Conservation (phyloP, 2,329 filamentous ascomycete genomes). For the Tolypocladium nubicola region DNA sequence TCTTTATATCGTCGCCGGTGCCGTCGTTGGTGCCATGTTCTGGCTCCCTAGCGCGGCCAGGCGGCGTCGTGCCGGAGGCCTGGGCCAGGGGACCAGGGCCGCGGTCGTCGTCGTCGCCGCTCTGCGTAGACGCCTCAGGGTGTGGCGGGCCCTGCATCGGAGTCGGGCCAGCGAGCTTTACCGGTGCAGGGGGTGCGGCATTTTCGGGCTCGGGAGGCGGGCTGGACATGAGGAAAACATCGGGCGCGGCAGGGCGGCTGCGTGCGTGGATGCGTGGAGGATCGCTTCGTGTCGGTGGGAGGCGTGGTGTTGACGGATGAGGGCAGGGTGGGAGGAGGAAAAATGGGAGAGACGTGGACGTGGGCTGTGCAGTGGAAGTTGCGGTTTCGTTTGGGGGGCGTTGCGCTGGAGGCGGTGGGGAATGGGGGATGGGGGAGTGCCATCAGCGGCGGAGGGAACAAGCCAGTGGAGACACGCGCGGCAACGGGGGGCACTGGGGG, state of each 20-base stretch:
- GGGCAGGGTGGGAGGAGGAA: slow-evolving; percentile 6
- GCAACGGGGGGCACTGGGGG: background rate
- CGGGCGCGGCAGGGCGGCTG: slow-evolving; percentile 25
- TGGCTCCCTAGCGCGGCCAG: slow-evolving; percentile 1
- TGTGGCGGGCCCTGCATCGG: slow-evolving; percentile 4
- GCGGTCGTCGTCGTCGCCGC: slow-evolving; percentile 1
- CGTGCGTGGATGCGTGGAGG: slow-evolving; percentile 7
- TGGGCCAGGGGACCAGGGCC: slow-evolving; percentile 1
- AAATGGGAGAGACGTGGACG: slow-evolving; percentile 2
- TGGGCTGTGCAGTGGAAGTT: slow-evolving; percentile 1
- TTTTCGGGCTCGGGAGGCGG: slow-evolving; percentile 39
- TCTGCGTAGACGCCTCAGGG: slow-evolving; percentile 9
- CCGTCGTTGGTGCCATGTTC: background rate
- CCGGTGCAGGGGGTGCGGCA: slow-evolving; percentile 39
- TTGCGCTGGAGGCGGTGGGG: background rate
- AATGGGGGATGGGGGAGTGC: background rate
- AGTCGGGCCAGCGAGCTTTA: slow-evolving; percentile 20
- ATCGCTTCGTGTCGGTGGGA: slow-evolving; percentile 11
- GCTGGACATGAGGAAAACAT: slow-evolving; percentile 51
- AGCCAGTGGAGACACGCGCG: no score
- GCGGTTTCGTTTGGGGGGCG: background rate
- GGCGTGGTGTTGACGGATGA: slow-evolving; percentile 8
- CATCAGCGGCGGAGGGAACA: background rate
- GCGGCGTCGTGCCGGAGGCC: background rate
- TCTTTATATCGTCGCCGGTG: slow-evolving; percentile 29